phyloP scores from a whole-genome alignment of 768 basidiomycete genomes.

The Lactarius tabidus region DNA sequence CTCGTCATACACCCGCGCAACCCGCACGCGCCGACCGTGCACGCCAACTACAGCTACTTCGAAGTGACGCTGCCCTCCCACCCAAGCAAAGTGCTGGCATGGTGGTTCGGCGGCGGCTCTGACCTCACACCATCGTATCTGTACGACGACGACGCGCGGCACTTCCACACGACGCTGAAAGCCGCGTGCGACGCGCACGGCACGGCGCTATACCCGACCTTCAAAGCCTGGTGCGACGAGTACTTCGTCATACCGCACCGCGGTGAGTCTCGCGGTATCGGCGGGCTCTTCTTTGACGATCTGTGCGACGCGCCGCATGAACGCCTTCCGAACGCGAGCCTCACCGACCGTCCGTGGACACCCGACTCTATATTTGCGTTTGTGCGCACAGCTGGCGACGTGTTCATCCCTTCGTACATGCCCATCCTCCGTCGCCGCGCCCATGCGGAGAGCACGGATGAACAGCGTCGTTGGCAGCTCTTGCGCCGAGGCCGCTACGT shows the following conservation, averaged over 20 bases:
- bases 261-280: constrained; percentile 79
- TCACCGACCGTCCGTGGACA: constrained; percentile 45
- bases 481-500: constrained; percentile 89
- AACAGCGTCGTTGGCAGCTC: constrained; percentile 88
- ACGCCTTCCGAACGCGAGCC: constrained; percentile 44
- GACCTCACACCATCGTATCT: constrained; percentile 95
- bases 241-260: constrained; percentile 95
- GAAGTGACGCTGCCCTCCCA: constrained; percentile 55
- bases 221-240: constrained; percentile 97
- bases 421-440: constrained; percentile 71
- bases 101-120: constrained; percentile 99
- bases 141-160: constrained; percentile 77
- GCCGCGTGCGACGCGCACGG: constrained; percentile 73
- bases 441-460: constrained; percentile 52
- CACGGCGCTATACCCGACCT: constrained; percentile 59
- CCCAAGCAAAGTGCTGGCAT: constrained; percentile 59
- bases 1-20: constrained; percentile 93
- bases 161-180: constrained; percentile 82
- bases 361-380: constrained; percentile 74
- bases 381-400: constrained; percentile 63
- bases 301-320: constrained; percentile 62
- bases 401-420: constrained; percentile 87
- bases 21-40: constrained; percentile 90
- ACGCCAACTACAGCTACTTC: constrained; percentile 97
- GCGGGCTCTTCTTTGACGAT: constrained; percentile 97